Conservation (phyloP, 345 rosid genomes). For the Anacardium occidentale region DNA sequence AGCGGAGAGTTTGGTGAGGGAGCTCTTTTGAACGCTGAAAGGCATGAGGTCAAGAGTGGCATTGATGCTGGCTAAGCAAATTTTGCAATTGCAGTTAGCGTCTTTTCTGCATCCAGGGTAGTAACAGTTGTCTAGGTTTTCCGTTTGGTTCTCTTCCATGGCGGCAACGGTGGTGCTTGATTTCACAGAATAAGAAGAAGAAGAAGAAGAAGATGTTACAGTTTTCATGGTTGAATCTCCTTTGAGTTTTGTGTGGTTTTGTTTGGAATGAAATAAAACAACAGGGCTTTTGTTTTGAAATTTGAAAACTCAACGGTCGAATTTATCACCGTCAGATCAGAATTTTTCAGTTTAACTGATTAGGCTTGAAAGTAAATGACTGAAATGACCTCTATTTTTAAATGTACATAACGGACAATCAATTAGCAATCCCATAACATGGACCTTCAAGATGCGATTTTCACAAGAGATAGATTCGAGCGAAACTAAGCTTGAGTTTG, state of each 20-base stretch:
- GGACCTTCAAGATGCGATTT: no score
- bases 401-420: no score
- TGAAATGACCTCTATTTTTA: neutral
- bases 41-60: conserved; percentile 92
- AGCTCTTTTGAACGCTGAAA: conserved; percentile 55
- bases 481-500: no score
- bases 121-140: conserved; percentile 61
- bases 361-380: neutral
- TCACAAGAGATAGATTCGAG: no score
- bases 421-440: no score
- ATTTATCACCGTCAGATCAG: neutral
- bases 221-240: conserved; percentile 37
- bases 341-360: neutral
- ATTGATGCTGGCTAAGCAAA: conserved; percentile 80
- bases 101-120: conserved; percentile 85
- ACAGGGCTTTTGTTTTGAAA: conserved; percentile 26
- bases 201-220: conserved; percentile 34
- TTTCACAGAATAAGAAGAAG: conserved; percentile 31
- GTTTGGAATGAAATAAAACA: no score
- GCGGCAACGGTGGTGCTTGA: conserved; percentile 30
- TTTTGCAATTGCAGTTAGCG: conserved; percentile 77
- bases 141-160: conserved; percentile 32
- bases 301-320: conserved; percentile 56
- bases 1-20: conserved; percentile 60
- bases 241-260: conserved; percentile 1